A percentile compares a stretch with the other conserved stretches of the same genome.
These are phyloP conservation scores for Davidsoniella neocaledoniae DNA, from an alignment of 2,329 filamentous ascomycete genomes.

Conservation along the genomic window DNA sequence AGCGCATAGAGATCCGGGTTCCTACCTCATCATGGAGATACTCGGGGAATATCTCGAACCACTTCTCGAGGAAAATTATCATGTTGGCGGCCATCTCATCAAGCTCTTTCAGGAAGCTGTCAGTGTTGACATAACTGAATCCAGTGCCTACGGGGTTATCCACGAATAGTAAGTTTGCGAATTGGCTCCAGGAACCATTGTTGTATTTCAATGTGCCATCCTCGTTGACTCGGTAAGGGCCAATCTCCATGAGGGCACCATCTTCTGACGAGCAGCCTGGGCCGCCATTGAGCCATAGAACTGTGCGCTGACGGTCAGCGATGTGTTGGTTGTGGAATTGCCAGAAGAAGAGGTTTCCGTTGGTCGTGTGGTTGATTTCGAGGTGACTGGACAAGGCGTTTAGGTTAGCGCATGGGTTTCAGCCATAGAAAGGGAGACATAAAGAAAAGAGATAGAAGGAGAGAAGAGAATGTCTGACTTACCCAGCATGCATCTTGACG, in stretches of 20 bases:
- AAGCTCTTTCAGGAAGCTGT: constrained; percentile 73
- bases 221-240: constrained; percentile 74
- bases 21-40: constrained; percentile 83
- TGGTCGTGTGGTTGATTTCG: constrained; percentile 66
- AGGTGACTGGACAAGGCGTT: constrained; percentile 49
- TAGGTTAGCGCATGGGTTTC: background rate
- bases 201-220: constrained; percentile 59
- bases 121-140: constrained; percentile 85
- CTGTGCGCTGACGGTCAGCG: constrained; percentile 73
- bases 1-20: constrained; percentile 14
- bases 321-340: constrained; percentile 93
- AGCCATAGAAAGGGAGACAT: background rate
- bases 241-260: constrained; percentile 88
- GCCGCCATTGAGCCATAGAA: constrained; percentile 94
- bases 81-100: constrained; percentile 83
- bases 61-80: constrained; percentile 76
- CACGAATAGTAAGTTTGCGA: constrained; percentile 90
- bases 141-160: constrained; percentile 95
- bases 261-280: constrained; percentile 97
- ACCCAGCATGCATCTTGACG: constrained; percentile 98
- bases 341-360: constrained; percentile 98
- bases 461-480: constrained; percentile 22
- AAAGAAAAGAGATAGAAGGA: too few relatives aligned
- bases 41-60: constrained; percentile 78
- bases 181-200: constrained; percentile 96